Percentiles rank a stretch among this genome's conserved stretches.
These are phyloP conservation scores for Cercospora sp. DNA, from an alignment of 2,329 filamentous ascomycete species.

Conservation along the genomic window DNA sequence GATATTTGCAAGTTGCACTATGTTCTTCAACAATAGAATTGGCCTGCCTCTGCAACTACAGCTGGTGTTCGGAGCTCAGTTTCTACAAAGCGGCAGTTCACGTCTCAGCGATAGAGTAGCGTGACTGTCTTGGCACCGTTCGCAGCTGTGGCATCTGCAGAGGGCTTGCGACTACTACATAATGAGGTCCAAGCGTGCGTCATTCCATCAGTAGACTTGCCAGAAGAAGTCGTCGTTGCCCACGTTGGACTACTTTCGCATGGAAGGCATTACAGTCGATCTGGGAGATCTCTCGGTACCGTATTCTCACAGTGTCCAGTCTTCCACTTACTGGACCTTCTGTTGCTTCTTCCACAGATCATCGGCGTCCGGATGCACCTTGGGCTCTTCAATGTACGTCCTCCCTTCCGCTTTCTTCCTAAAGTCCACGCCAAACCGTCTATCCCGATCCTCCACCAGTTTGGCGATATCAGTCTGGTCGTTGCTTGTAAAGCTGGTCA, in stretches of 20 bases:
- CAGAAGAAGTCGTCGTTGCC: background rate
- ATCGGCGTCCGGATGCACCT: constrained; percentile 52
- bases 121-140: background rate
- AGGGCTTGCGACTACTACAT: background rate
- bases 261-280: background rate
- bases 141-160: background rate
- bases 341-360: constrained; percentile 45
- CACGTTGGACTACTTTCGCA: background rate
- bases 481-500: constrained; percentile 60
- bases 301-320: background rate
- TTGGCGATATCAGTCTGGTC: constrained; percentile 52
- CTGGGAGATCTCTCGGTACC: background rate
- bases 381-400: constrained; percentile 53
- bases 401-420: constrained; percentile 56
- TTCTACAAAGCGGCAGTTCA: background rate
- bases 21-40: background rate
- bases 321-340: background rate
- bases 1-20: background rate
- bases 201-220: background rate
- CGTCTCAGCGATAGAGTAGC: background rate
- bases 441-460: constrained; percentile 54
- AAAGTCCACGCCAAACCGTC: constrained; percentile 55
- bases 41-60: background rate
- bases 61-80: background rate
- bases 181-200: background rate